Conservation (phyloP, 176 grass and related monocot genomes). For the Triticum turgidum region DNA sequence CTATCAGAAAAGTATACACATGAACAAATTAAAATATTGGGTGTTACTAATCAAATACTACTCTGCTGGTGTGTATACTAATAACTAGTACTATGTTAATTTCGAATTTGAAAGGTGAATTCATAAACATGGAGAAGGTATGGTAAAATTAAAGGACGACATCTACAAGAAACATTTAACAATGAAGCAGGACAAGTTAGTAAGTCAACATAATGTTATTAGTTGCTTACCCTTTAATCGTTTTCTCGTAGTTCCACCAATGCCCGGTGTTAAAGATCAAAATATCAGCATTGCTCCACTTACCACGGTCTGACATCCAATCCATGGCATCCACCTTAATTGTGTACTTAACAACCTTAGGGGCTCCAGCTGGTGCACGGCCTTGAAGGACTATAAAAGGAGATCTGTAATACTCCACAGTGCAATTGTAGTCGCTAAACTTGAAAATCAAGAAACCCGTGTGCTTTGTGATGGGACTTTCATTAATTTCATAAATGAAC, state of each 20-base stretch:
- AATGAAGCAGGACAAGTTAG: not conserved
- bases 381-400: slow-evolving; percentile 78
- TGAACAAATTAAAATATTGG: not conserved
- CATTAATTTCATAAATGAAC: slow-evolving; percentile 77
- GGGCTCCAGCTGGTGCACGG: slow-evolving; percentile 44
- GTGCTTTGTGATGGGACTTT: slow-evolving; percentile 88
- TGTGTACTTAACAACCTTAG: slow-evolving; percentile 50
- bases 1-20: not conserved
- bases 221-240: slow-evolving; percentile 66
- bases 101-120: not conserved
- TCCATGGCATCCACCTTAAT: slow-evolving; percentile 69
- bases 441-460: slow-evolving; percentile 83
- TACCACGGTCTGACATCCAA: slow-evolving; percentile 55
- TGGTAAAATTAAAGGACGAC: not conserved
- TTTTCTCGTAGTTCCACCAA: slow-evolving; percentile 96
- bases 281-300: slow-evolving; percentile 78
- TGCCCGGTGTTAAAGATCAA: slow-evolving; percentile 90
- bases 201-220: not conserved
- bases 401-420: slow-evolving; percentile 82
- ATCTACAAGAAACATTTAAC: slow-evolving; percentile 6
- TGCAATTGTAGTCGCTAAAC: slow-evolving; percentile 85
- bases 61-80: not conserved
- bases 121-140: not conserved
- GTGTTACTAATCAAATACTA: not conserved
- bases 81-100: not conserved